Conservation (phyloP, 192 early-diverging fungal genomes). For the Borealophlyctis nickersoniae region DNA sequence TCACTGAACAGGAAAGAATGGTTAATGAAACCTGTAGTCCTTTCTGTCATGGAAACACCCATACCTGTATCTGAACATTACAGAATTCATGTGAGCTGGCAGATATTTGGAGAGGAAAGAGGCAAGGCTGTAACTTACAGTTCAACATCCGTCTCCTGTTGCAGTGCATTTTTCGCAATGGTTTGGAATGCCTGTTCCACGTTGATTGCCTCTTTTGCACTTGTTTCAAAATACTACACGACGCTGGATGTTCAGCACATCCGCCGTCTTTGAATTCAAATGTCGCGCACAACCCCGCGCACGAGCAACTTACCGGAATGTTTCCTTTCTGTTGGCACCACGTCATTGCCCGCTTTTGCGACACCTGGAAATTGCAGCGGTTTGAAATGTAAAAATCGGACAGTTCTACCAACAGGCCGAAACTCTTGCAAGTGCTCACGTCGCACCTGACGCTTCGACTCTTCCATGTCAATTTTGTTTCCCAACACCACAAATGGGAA, state of each 20-base stretch:
- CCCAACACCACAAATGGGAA: constrained; percentile 99
- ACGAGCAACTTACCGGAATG: constrained; percentile 59
- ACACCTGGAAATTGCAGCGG: constrained; percentile 59
- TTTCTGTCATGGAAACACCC: neutral
- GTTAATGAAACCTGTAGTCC: no score
- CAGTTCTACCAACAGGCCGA: no score
- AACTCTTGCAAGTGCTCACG: neutral
- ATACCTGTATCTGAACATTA: constrained; percentile 5
- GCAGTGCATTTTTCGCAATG: constrained; percentile 91
- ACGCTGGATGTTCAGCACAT: neutral
- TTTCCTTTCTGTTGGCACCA: constrained; percentile 96
- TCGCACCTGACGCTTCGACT: constrained; percentile 78
- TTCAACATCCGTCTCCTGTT: constrained; percentile 88
- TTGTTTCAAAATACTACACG: constrained; percentile 90
- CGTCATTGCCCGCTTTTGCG: constrained; percentile 89
- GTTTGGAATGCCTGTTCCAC: constrained; percentile 97
- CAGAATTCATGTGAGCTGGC: neutral
- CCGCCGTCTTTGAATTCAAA: neutral
- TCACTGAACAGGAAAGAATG: constrained; percentile 64
- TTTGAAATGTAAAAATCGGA: constrained; percentile 27
- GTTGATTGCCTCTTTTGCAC: constrained; percentile 97
- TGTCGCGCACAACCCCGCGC: neutral
- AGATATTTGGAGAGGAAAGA: no score
- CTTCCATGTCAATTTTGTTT: constrained; percentile 99
- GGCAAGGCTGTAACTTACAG: constrained; percentile 47